phyloP scores from a whole-genome alignment of 164 flowering plant genomes.

The Liriodendron chinense region DNA sequence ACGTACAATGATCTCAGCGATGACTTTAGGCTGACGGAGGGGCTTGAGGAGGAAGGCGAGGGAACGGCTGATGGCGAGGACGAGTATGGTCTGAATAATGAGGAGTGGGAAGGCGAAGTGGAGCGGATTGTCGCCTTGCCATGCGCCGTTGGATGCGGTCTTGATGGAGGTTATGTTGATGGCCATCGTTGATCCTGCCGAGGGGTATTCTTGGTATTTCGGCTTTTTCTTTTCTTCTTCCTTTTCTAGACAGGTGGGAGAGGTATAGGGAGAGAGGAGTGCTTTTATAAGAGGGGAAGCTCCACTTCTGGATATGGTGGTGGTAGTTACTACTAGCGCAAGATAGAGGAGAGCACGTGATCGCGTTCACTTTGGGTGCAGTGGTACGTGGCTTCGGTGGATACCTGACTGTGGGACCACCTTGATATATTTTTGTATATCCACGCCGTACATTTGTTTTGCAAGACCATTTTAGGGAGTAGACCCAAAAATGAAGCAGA shows the following conservation, averaged over 20 bases:
- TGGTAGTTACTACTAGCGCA: too few relatives aligned
- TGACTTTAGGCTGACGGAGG: constrained; percentile 83
- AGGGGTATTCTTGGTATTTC: not conserved
- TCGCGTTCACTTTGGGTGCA: too few relatives aligned
- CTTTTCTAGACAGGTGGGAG: not conserved
- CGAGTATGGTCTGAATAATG: constrained; percentile 52
- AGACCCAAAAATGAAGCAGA: too few relatives aligned
- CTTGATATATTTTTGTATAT: too few relatives aligned
- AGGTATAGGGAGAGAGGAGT: too few relatives aligned
- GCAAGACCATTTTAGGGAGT: too few relatives aligned
- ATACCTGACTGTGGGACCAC: too few relatives aligned
- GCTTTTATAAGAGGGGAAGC: too few relatives aligned
- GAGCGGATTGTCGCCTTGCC: constrained; percentile 86
- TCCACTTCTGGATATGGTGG: too few relatives aligned
- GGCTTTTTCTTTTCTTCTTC: not conserved
- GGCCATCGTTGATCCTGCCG: constrained; percentile 14
- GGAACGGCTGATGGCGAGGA: constrained; percentile 50
- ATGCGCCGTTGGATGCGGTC: constrained; percentile 59
- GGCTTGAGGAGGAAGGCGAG: constrained; percentile 72
- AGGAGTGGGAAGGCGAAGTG: constrained; percentile 72
- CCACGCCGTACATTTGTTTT: too few relatives aligned
- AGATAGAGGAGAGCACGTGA: too few relatives aligned
- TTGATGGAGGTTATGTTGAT: constrained; percentile 51
- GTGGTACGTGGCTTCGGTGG: too few relatives aligned
- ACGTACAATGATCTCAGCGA: constrained; percentile 78